A percentile compares a stretch with the other conserved stretches of the same genome.
Conservation (phyloP, 2,329 filamentous ascomycete genomes). For the Thelonectria discophora region DNA sequence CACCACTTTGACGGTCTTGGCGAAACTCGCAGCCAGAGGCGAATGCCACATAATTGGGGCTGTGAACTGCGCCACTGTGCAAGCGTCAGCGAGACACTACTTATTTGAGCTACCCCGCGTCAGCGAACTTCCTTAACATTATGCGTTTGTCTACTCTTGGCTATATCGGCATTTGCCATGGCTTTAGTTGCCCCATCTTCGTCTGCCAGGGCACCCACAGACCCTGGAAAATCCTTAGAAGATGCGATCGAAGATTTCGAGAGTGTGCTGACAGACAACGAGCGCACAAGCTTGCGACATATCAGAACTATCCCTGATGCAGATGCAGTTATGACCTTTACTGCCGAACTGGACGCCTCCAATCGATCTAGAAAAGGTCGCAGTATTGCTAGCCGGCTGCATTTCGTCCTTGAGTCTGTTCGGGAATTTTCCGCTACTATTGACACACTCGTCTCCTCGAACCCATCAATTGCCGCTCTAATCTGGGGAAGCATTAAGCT, state of each 20-base stretch:
- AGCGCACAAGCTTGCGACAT: not conserved
- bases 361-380: conserved; percentile 36
- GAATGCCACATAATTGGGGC: too few relatives aligned
- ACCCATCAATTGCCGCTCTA: conserved; percentile 50
- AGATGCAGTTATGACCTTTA: conserved; percentile 47
- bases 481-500: conserved; percentile 56
- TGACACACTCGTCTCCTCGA: conserved; percentile 49
- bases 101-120: too few relatives aligned
- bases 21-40: too few relatives aligned
- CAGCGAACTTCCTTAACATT: too few relatives aligned
- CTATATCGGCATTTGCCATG: not conserved
- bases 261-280: conserved; percentile 1
- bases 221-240: not conserved
- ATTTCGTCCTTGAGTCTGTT: conserved; percentile 47
- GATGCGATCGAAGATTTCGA: not conserved
- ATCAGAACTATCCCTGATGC: conserved; percentile 35
- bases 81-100: too few relatives aligned
- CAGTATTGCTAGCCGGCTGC: conserved; percentile 43
- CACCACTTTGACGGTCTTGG: too few relatives aligned
- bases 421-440: conserved; percentile 49
- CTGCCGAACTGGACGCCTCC: conserved; percentile 43
- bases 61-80: too few relatives aligned
- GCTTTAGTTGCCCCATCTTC: not conserved
- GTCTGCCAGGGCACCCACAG: not conserved
- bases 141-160: not conserved